These are phyloP conservation scores for Crassisporium funariophilum DNA, from an alignment of 768 basidiomycete genomes.

Conservation along the genomic window DNA sequence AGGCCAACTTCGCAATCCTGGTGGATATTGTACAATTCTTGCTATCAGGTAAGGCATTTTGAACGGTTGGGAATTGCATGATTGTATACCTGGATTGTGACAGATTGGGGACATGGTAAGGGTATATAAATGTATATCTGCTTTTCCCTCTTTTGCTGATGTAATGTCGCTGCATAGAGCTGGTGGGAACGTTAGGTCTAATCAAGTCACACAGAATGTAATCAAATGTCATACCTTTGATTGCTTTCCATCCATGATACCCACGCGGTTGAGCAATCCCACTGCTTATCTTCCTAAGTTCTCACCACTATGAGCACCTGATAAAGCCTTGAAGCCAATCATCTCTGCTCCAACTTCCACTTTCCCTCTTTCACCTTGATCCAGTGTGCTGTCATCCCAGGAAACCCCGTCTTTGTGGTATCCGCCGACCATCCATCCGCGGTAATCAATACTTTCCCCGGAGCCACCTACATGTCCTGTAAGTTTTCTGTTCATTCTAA, in stretches of 20 bases:
- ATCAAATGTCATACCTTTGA: conserved; percentile 9
- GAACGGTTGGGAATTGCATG: too few relatives aligned
- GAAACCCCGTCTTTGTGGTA: conserved; percentile 1
- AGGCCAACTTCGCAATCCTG: too few relatives aligned
- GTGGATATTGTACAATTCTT: too few relatives aligned
- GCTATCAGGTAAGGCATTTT: too few relatives aligned
- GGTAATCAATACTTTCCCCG: conserved; percentile 19
- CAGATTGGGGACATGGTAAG: too few relatives aligned
- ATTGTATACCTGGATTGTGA: too few relatives aligned
- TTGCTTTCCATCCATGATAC: conserved; percentile 8
- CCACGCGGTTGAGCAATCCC: conserved; percentile 7
- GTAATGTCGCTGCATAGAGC: neutral
- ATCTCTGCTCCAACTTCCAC: conserved; percentile 1
- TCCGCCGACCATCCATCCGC: conserved; percentile 15
- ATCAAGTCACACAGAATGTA: neutral
- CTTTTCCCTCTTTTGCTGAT: too few relatives aligned
- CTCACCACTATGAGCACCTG: conserved; percentile 10
- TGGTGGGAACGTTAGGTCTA: neutral
- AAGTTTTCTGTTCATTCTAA: neutral
- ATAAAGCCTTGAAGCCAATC: conserved; percentile 10
- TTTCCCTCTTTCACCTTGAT: too few relatives aligned
- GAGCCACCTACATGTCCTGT: conserved; percentile 7
- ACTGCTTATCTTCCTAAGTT: conserved; percentile 10
- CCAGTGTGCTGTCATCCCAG: too few relatives aligned
- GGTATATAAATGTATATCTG: too few relatives aligned